phyloP scores from a whole-genome alignment of 495 filamentous ascomycete species.

The Penicillium riverlandense region DNA sequence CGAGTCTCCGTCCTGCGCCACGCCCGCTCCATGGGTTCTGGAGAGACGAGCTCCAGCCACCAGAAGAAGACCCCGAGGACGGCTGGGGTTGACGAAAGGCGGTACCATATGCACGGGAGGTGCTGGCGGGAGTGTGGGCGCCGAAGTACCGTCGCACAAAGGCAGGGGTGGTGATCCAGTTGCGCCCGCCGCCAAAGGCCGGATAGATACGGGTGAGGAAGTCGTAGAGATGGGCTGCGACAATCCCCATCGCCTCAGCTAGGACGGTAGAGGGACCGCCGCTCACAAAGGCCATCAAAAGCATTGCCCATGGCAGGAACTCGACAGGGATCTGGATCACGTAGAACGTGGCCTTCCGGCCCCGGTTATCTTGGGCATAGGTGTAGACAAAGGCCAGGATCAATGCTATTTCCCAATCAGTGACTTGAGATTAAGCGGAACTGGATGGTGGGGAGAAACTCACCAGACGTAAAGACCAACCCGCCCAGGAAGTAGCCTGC shows the following conservation, averaged over 20 bases:
- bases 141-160: slow-evolving; percentile 58
- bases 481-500: slow-evolving; percentile 44
- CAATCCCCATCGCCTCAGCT: slow-evolving; percentile 57
- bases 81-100: slow-evolving; percentile 29
- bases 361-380: slow-evolving; percentile 72
- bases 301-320: slow-evolving; percentile 68
- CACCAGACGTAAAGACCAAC: slow-evolving; percentile 49
- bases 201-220: slow-evolving; percentile 81
- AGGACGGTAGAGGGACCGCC: slow-evolving; percentile 38
- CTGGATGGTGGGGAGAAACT: slow-evolving; percentile 8
- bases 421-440: background rate
- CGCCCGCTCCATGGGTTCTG: slow-evolving; percentile 53
- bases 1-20: slow-evolving; percentile 63
- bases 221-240: slow-evolving; percentile 79
- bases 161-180: slow-evolving; percentile 60
- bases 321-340: slow-evolving; percentile 71
- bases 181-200: slow-evolving; percentile 70
- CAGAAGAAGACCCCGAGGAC: slow-evolving; percentile 17
- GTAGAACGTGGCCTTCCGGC: slow-evolving; percentile 60
- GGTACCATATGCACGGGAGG: slow-evolving; percentile 53
- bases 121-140: slow-evolving; percentile 20
- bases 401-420: slow-evolving; percentile 48
- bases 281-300: slow-evolving; percentile 59
- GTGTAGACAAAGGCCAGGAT: slow-evolving; percentile 76
- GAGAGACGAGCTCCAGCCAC: slow-evolving; percentile 26